Evolutionary conservation across 495 filamentous ascomycete genomes (phyloP), one percentile per base, ranked within the genome.

Genomic region (Talaromyces proteolyticus): DNA sequence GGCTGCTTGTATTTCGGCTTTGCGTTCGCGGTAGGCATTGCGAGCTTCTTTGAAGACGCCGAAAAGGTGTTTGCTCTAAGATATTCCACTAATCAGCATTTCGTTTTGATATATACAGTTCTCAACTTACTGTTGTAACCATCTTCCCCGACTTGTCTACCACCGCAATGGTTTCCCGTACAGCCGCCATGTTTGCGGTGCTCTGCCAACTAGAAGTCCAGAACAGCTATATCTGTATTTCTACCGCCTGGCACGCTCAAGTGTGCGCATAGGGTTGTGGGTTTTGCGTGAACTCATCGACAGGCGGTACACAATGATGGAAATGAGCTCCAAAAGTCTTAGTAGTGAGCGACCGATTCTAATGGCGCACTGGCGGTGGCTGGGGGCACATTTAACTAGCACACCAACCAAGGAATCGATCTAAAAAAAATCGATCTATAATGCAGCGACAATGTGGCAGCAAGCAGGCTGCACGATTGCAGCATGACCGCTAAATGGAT

Each of bases 131-230:
- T 50, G 87, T 93, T 76, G 85, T 91, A 45, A 96, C 87, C 7
- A 94, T 82, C 75, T 95, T 92, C 51, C 89, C 89, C 51, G 90
- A 94, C 60, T 86, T 88, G 72, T 96, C 91, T 67, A 96, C 81
- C 49, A 96, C 87, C 48, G 89, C 89, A 59, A 96, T 85, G 37
- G 89, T 88, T 70, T 95, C 71, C 46, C 77, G 76, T 23, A 86
- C 57, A 24, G 71, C 72, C 47, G 72, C 68, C 69, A 72, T 74
- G 50, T 34, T 52, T 51, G 16, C 36, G 34, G 26, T 36, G 11
- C 24, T 22, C 20, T 34, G 18, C 26, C 29, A 14, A 4, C 18
- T 21, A 16, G 20, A 47, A 20, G 25, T 19, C 34, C n/a, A 17
- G 37, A 36, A 29, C 26, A 16, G 47, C 14, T 4, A 4, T 10